Base-by-base conservation (phyloP, 805 yeast genomes). In the Saccharomyces paradoxus region DNA sequence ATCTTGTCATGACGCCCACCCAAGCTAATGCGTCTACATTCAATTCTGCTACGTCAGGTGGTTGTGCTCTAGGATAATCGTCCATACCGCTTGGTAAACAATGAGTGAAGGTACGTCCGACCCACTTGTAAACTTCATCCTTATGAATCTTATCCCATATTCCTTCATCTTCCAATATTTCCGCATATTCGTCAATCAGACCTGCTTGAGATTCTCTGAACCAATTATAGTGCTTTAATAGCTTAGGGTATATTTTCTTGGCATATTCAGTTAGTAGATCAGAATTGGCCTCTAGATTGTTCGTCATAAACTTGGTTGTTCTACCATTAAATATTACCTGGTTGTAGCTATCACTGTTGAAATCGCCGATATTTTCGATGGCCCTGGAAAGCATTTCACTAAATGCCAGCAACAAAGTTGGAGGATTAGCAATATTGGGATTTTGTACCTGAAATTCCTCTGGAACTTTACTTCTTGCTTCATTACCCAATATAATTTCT, bases 21-120 rank as follows among this genome's bases (percentile, higher is more conserved):
- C 99, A 94, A 4, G 95, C 78, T 50, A 92, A 72, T 54, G 92
- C 75, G 66, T 94, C 99, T 31, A 94, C 94, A 63, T 94, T 87
- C 50, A 94, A 75, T 71, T 94, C 99, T 1, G 95, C 95, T 46
- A 84, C 77, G 68, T 89, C 96, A 1, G 95, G 92, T 6, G 80
- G 81, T 28, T 75, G 73, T 1, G 90, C 85, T 58, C 99, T 80
- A 37, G 99, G 99, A 65, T 91, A 94, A 66, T 94, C 99, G 70
- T 94, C 99, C 41, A 94, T 69, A 0, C 99, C 99, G 69, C 95
- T 86, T 8, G 99, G 94, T 52, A 92, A 75, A 67, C 96, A 87
- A 63, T 89, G 97, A 2, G 84, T 80, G 22, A 77, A 74, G 0
- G 97, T 87, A 60, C 98, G 81, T 4, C 98, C 99, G 55, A 89